These are phyloP conservation scores for Penicillium flavigenum DNA, from an alignment of 495 filamentous ascomycete genomes.

Conservation along the genomic window DNA sequence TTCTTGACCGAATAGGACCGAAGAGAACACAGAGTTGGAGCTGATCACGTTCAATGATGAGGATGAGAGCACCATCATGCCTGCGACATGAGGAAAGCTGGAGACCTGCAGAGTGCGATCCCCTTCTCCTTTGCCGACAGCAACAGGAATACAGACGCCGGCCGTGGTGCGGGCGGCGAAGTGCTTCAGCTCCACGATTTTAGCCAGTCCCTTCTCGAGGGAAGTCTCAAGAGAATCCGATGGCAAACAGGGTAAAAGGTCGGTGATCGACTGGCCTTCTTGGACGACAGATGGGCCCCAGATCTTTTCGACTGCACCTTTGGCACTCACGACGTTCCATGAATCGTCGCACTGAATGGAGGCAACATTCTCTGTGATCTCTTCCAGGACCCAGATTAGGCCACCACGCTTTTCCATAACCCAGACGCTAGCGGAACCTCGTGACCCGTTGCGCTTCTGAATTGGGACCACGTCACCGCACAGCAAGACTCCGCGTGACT, in stretches of 20 bases:
- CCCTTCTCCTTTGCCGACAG: slow-evolving; percentile 66
- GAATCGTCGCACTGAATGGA: slow-evolving; percentile 68
- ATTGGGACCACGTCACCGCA: slow-evolving; percentile 98
- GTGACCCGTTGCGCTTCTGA: slow-evolving; percentile 87
- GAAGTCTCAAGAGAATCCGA: slow-evolving; percentile 61
- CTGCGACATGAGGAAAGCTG: slow-evolving; percentile 95
- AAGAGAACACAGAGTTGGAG: slow-evolving; percentile 91
- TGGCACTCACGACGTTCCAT: slow-evolving; percentile 63
- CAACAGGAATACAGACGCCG: slow-evolving; percentile 73
- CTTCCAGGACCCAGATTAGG: slow-evolving; percentile 95
- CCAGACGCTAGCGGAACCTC: slow-evolving; percentile 92
- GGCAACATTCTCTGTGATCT: slow-evolving; percentile 93
- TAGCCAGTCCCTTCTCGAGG: slow-evolving; percentile 65
- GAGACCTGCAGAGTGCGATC: slow-evolving; percentile 72
- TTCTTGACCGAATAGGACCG: slow-evolving; percentile 84
- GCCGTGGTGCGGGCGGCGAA: slow-evolving; percentile 78
- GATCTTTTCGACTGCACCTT: slow-evolving; percentile 70
- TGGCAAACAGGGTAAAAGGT: slow-evolving; percentile 80
- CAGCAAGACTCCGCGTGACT: slow-evolving; percentile 85
- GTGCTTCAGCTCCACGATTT: slow-evolving; percentile 66
- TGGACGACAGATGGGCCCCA: slow-evolving; percentile 72
- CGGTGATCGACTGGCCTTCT: slow-evolving; percentile 66
- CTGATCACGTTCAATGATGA: slow-evolving; percentile 76
- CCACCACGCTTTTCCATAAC: slow-evolving; percentile 95
- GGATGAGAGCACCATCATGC: slow-evolving; percentile 86